Base-by-base conservation (phyloP, 257 asterid genomes). In the Henckelia pumila region DNA sequence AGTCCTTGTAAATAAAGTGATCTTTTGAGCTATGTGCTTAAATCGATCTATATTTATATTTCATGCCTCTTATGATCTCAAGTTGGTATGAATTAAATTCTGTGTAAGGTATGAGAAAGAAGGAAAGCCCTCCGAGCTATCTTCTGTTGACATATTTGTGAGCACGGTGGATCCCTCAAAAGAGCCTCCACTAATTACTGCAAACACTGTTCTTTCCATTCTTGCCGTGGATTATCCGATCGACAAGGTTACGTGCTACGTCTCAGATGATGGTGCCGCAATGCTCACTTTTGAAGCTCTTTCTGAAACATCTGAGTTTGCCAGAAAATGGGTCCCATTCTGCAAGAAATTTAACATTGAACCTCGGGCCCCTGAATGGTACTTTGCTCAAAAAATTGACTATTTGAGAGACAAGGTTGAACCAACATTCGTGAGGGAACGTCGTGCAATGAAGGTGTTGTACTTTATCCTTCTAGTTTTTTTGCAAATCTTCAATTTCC, bases 311-410 rank as follows among this genome's bases (percentile, higher is more conserved):
- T 84, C 98, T 2, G 95, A 89, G 80, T 89, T 89, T 66, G 95
- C 96, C 30, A 79, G 88, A 75, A 89, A 84, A 63, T 92, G 98
- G 98, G 96, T 92, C 44, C 98, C 98, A 1, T 92, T 92, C 73
- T 89, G 96, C 82, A 89, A 89, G 88, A 92, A 81, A 68, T 84
- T 79, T 64, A 76, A 59, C 47, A 83, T 89, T 6, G 98, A 92
- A 82, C 98, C 98, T 35, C 89, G 98, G 20, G 96, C 95, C 55
- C 98, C 98, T 0, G 98, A 92, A 69, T 87, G 91, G 88, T 92
- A 92, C 73, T 92, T 92, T 69, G 89, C 90, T 71, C 88, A 78
- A 76, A 92, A 87, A 74, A 83, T 89, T 20, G 98, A 92, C 79
- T 91, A 91, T 73, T 77, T 91, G 82, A 88, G 75, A 71, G 89